Percentiles rank a stretch among this genome's conserved stretches.
Conservation (phyloP, 139 green algal species). For the Chlamydomonas schloesseri region DNA sequence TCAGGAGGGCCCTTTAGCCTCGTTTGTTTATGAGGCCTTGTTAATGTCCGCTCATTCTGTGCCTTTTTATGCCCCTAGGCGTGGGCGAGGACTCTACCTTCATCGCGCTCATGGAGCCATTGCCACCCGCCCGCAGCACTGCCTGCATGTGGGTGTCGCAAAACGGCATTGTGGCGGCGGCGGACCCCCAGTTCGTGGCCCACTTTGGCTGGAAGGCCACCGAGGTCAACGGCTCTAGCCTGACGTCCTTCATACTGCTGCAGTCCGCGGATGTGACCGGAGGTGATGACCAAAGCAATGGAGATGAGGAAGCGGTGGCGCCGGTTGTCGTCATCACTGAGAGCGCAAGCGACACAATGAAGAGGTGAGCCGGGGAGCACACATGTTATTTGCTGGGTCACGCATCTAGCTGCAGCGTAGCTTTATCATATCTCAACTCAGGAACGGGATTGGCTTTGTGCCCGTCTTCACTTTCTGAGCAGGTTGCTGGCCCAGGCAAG, state of each 20-base stretch:
- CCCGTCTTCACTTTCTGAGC: no score
- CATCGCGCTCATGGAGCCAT: constrained; percentile 1
- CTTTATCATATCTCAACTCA: no score
- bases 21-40: no score
- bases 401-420: no score
- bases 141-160: constrained; percentile 14
- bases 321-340: background rate
- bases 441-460: no score
- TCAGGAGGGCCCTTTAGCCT: no score
- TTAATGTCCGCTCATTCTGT: no score
- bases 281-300: no score
- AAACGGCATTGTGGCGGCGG: constrained; percentile 7
- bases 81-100: constrained; percentile 30
- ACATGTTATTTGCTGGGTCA: no score
- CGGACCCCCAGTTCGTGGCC: constrained; percentile 23
- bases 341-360: background rate
- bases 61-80: background rate
- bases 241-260: background rate
- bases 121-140: background rate
- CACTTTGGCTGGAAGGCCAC: background rate
- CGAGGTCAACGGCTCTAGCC: background rate
- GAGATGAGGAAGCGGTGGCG: no score
- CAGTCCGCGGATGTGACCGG: no score
- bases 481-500: no score
- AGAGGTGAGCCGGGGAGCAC: background rate